Base-by-base conservation (phyloP, 345 rosid species). In the Eutrema heterophyllum region DNA sequence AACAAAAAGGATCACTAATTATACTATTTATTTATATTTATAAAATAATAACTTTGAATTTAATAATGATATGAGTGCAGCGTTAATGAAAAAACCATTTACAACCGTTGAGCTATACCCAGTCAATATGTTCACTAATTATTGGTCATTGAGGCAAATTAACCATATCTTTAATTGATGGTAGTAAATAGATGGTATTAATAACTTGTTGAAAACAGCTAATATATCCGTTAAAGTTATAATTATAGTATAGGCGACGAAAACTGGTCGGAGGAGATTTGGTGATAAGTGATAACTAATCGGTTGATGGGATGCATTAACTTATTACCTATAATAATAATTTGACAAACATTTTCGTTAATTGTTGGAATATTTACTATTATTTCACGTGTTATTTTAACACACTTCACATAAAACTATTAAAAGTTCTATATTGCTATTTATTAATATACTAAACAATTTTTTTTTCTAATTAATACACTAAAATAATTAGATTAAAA, bases 141-240 rank as follows among this genome's bases (percentile, higher is more conserved):
- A 63, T 8, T 51, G 40, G 53, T 33, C 62, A 62, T 32, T 6
- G 6, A 35, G 24, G 40, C 50, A n/a, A 45, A 35, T 73, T 24
- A 64, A n/a, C 56, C 44, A 53, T 54, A 6, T 0, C 18, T 30
- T 24, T 33, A 10, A 24, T 72, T 26, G 57, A 21, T 14, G 7
- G n/a, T n/a, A n/a, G n/a, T n/a, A n/a, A n/a, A n/a, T n/a, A n/a
- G 57, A 21, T 14, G 7, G 33, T 50, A 11, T 56, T 27, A 57
- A 65, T 46, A 46, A 46, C 43, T 54, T 16, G 38, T 44, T 54
- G 67, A 21, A 27, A 39, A 66, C 60, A 74, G 52, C 72, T 65
- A 12, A 41, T 43, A 59, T 59, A 74, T 10, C 73, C 64, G 69
- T 75, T 60, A 43, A 50, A 50, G 32, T 67, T 58, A 16, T 0